Conservation (phyloP, 441 rosid species). For the Metrosideros polymorpha region DNA sequence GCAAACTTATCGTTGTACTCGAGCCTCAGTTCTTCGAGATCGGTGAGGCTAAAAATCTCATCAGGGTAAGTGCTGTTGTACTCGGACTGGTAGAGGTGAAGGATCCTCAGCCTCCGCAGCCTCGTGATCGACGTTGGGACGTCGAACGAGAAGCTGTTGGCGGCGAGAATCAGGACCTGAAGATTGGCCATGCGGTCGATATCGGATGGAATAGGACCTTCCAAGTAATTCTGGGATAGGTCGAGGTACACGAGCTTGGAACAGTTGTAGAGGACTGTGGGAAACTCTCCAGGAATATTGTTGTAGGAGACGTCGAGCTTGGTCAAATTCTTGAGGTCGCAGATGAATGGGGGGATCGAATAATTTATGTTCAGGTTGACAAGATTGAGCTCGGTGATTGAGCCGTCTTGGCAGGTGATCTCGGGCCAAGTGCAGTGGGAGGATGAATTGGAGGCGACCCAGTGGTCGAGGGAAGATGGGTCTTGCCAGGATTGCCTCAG, state of each 20-base stretch:
- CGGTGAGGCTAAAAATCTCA: constrained; percentile 31
- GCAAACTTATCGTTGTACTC: constrained; percentile 8
- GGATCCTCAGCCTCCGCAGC: constrained; percentile 17
- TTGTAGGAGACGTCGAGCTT: constrained; percentile 20
- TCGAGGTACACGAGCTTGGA: constrained; percentile 32
- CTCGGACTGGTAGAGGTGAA: constrained; percentile 17
- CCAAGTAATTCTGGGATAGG: constrained; percentile 35
- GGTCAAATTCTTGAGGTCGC: constrained; percentile 33
- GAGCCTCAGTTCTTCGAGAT: constrained; percentile 24
- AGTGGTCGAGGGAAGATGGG: constrained; percentile 19
- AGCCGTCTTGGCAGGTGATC: constrained; percentile 23
- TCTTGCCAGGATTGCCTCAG: constrained; percentile 34
- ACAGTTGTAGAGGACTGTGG: constrained; percentile 20
- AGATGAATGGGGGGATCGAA: constrained; percentile 38
- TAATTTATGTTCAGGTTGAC: constrained; percentile 1
- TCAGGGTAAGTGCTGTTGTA: constrained; percentile 34
- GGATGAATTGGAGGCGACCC: constrained; percentile 21
- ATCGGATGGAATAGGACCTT: constrained; percentile 32
- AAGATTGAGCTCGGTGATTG: constrained; percentile 17
- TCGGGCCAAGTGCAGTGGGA: constrained; percentile 50
- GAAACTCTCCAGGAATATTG: constrained; percentile 24
- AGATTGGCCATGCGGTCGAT: constrained; percentile 24
- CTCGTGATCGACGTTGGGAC: constrained; percentile 30
- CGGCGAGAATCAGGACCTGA: constrained; percentile 16
- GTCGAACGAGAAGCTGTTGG: constrained; percentile 36